A percentile compares a stretch with the other conserved stretches of the same genome.
Evolutionary conservation across 352 stramenopile species (phyloP).

Genomic region (Phytophthora cajani): DNA sequence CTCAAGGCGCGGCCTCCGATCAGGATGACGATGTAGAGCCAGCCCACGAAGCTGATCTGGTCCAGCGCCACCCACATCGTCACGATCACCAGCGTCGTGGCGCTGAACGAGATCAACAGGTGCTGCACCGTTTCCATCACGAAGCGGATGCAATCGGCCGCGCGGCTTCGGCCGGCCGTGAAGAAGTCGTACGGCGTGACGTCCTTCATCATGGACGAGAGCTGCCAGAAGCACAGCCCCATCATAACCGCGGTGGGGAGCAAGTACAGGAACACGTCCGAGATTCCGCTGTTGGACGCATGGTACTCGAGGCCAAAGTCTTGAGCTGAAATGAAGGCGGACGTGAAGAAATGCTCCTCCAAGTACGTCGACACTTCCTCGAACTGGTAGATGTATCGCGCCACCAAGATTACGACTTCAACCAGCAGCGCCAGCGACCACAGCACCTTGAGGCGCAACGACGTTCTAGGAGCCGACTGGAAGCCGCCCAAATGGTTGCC

Average conservation of each 20-base stretch:
- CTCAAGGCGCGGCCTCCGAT: constrained; percentile 60
- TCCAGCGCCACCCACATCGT: constrained; percentile 74
- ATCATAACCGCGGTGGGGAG: constrained; percentile 76
- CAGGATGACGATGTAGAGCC: constrained; percentile 72
- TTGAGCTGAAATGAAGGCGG: constrained; percentile 70
- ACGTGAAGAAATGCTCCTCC: constrained; percentile 70
- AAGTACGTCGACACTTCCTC: constrained; percentile 70
- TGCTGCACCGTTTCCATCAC: constrained; percentile 66
- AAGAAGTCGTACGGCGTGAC: constrained; percentile 74
- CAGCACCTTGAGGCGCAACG: constrained; percentile 70
- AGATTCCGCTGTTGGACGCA: constrained; percentile 63
- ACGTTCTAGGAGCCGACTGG: constrained; percentile 66
- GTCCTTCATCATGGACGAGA: constrained; percentile 75
- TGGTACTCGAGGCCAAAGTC: constrained; percentile 81
- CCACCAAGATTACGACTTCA: constrained; percentile 70
- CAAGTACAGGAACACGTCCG: constrained; percentile 82
- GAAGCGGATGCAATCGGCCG: constrained; percentile 61
- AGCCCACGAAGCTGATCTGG: constrained; percentile 67
- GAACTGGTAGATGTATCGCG: constrained; percentile 87
- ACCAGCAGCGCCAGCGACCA: constrained; percentile 83
- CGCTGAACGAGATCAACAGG: constrained; percentile 76
- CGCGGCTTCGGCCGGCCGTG: constrained; percentile 54
- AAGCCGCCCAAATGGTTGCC: constrained; percentile 80
- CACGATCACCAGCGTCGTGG: constrained; percentile 66
- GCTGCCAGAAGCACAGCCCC: constrained; percentile 83